These are phyloP conservation scores for Citrus medica DNA, from an alignment of 345 rosid species.

Conservation along the genomic window DNA sequence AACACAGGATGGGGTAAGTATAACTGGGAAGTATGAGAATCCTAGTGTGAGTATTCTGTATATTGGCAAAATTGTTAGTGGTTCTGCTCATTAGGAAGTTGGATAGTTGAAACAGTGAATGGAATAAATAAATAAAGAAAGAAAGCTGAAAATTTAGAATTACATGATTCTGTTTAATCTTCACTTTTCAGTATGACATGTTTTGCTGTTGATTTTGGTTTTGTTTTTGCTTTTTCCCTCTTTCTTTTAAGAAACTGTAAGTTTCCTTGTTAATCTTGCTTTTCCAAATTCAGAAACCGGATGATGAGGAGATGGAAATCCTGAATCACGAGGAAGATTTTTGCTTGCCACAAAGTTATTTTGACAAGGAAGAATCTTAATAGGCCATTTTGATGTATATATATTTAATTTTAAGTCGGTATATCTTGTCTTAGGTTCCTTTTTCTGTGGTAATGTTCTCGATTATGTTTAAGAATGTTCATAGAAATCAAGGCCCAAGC, in stretches of 20 bases:
- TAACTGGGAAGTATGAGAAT: neutral
- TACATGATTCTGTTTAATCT: neutral
- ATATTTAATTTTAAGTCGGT: neutral
- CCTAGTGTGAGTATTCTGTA: neutral
- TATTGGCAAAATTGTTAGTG: neutral
- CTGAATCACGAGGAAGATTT: constrained; percentile 90
- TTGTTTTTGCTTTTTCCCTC: neutral
- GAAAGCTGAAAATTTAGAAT: neutral
- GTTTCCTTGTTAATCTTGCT: neutral
- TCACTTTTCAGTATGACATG: neutral
- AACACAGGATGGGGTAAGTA: neutral
- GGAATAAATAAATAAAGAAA: neutral
- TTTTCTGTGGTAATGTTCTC: neutral
- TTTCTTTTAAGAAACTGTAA: neutral
- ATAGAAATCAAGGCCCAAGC: constrained; percentile 12
- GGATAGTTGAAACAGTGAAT: neutral
- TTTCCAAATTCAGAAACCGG: constrained; percentile 63
- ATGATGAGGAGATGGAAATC: constrained; percentile 79
- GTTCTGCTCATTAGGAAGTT: neutral
- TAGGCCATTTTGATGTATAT: constrained; percentile 7
- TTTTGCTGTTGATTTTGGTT: too few relatives aligned
- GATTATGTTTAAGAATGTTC: constrained; percentile 2
- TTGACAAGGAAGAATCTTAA: constrained; percentile 71
- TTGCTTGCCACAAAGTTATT: constrained; percentile 76
- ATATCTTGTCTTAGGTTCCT: neutral